Conservation (phyloP, 768 basidiomycete species). For the Crucibulum laeve region DNA sequence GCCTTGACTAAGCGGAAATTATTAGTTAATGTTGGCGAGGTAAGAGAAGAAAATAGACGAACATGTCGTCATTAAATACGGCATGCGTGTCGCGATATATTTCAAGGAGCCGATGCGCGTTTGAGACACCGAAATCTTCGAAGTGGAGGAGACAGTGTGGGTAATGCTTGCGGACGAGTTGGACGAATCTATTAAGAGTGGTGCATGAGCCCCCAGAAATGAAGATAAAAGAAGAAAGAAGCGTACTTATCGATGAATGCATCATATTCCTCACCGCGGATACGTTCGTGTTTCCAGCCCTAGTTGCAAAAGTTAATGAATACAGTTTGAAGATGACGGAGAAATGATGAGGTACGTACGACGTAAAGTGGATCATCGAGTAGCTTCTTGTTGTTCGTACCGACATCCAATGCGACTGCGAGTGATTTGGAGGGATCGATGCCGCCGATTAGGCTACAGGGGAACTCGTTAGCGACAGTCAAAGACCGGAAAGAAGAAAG, state of each 20-base stretch:
- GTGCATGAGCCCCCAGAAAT: not conserved
- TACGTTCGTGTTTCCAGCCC: slow-evolving; percentile 70
- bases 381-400: slow-evolving; percentile 66
- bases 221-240: not conserved
- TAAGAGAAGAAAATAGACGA: slow-evolving; percentile 6
- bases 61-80: slow-evolving; percentile 87
- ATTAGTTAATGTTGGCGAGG: not conserved
- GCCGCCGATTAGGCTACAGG: slow-evolving; percentile 54
- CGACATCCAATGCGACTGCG: slow-evolving; percentile 67
- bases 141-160: slow-evolving; percentile 72
- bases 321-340: not conserved
- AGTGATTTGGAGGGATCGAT: slow-evolving; percentile 58
- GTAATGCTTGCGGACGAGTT: slow-evolving; percentile 68
- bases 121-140: slow-evolving; percentile 80
- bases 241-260: slow-evolving; percentile 68
- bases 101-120: slow-evolving; percentile 66
- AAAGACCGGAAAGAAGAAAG: not conserved
- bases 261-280: slow-evolving; percentile 74
- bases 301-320: slow-evolving; percentile 20
- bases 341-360: slow-evolving; percentile 28
- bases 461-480: not conserved
- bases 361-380: slow-evolving; percentile 64
- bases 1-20: slow-evolving; percentile 46
- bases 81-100: slow-evolving; percentile 60
- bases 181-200: slow-evolving; percentile 54